A percentile compares a stretch with the other conserved stretches of the same genome.
phyloP scores from a whole-genome alignment of 352 stramenopile species.

The Globisporangium cederbergense region DNA sequence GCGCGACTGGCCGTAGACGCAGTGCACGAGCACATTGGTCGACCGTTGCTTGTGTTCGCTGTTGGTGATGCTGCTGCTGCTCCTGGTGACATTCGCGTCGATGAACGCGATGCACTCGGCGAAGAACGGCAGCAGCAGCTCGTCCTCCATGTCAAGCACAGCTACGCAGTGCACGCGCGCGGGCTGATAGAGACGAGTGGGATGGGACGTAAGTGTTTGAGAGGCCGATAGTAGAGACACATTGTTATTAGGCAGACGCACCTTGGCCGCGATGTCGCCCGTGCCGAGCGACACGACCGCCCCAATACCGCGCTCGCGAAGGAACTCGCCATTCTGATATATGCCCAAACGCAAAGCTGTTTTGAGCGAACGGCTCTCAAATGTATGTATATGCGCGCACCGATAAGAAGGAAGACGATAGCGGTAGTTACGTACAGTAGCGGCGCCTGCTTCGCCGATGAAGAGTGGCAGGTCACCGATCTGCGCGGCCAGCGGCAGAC shows the following conservation, averaged over 20 bases:
- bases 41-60: neutral
- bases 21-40: constrained; percentile 56
- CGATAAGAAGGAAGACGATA: no score
- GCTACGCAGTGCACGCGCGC: constrained; percentile 48
- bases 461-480: constrained; percentile 49
- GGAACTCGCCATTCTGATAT: constrained; percentile 22
- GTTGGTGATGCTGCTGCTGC: neutral
- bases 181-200: neutral
- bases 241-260: constrained; percentile 7
- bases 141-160: constrained; percentile 75
- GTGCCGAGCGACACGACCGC: constrained; percentile 62
- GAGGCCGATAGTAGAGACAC: no score
- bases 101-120: constrained; percentile 34
- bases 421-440: constrained; percentile 25
- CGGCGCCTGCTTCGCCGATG: constrained; percentile 52
- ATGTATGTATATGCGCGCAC: neutral
- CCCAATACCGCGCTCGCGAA: constrained; percentile 38
- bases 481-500: constrained; percentile 35
- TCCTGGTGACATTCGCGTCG: neutral
- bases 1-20: constrained; percentile 76
- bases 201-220: no score
- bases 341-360: neutral
- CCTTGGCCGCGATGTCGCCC: constrained; percentile 42
- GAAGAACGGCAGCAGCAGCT: constrained; percentile 68
- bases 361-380: no score